These are phyloP conservation scores for Lentinula raphanica DNA, from an alignment of 768 basidiomycete genomes.

Conservation along the genomic window DNA sequence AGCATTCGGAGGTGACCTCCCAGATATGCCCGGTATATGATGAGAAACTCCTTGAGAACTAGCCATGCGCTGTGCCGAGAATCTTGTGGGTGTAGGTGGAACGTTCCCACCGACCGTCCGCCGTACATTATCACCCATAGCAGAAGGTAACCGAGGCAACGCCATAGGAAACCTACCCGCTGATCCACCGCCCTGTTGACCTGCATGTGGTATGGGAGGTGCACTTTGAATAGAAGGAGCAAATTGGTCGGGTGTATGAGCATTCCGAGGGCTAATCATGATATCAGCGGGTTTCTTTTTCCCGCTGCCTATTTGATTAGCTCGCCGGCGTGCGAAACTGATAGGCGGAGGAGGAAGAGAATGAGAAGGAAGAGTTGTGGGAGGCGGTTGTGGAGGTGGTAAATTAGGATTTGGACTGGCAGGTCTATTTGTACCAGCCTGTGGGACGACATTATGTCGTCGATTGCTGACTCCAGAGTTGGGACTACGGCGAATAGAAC, in stretches of 20 bases:
- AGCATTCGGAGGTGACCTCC: slow-evolving; percentile 49
- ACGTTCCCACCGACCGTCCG: slow-evolving; percentile 54
- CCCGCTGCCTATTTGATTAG: slow-evolving; percentile 49
- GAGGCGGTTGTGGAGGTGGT: slow-evolving; percentile 19
- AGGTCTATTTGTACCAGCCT: slow-evolving; percentile 23
- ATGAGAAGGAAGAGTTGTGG: slow-evolving; percentile 23
- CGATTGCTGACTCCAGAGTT: slow-evolving; percentile 23
- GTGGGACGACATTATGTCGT: slow-evolving; percentile 19
- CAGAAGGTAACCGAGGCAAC: slow-evolving; percentile 58
- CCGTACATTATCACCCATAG: slow-evolving; percentile 40
- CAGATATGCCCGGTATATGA: slow-evolving; percentile 26
- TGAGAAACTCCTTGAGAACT: slow-evolving; percentile 15
- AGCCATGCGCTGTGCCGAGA: slow-evolving; percentile 40
- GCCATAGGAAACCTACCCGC: slow-evolving; percentile 54
- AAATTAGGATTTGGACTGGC: slow-evolving; percentile 26
- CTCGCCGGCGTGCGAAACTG: slow-evolving; percentile 72
- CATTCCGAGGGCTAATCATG: slow-evolving; percentile 65
- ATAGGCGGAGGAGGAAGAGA: slow-evolving; percentile 67
- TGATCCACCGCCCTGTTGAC: slow-evolving; percentile 33
- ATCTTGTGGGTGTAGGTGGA: slow-evolving; percentile 67
- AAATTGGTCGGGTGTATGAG: slow-evolving; percentile 46
- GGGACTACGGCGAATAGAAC: slow-evolving; percentile 35
- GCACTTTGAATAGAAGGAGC: slow-evolving; percentile 74
- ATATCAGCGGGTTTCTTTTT: slow-evolving; percentile 78
- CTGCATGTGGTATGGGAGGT: slow-evolving; percentile 57